Conservation (phyloP, 139 green algal genomes). For the Medakamo hakoo region DNA sequence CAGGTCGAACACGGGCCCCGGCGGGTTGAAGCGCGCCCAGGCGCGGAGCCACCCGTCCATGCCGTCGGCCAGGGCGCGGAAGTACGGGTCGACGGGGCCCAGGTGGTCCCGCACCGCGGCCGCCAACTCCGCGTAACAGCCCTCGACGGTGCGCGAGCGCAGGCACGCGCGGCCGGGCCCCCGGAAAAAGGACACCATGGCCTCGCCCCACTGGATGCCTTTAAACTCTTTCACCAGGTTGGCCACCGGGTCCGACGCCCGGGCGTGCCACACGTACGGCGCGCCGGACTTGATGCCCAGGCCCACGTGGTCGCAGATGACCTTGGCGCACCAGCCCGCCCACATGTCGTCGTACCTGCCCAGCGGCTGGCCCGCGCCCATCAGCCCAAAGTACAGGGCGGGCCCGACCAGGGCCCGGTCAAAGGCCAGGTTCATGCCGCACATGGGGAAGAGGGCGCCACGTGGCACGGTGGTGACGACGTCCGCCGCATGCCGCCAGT, state of each 20-base stretch:
- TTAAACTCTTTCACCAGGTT: background rate
- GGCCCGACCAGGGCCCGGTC: constrained; percentile 56
- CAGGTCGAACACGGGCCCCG: no score
- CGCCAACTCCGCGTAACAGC: background rate
- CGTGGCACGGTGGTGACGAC: constrained; percentile 29
- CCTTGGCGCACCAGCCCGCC: constrained; percentile 76
- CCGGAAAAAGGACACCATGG: background rate
- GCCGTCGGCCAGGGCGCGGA: constrained; percentile 3
- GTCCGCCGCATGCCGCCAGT: constrained; percentile 27
- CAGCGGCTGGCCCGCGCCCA: constrained; percentile 67
- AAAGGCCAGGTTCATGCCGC: constrained; percentile 72
- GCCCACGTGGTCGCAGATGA: constrained; percentile 5
- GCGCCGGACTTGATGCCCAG: background rate
- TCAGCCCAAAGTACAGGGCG: constrained; percentile 74
- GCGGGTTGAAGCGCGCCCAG: constrained; percentile 3
- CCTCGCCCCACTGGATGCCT: background rate
- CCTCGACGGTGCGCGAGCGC: no score
- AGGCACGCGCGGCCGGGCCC: no score
- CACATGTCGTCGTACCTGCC: constrained; percentile 81
- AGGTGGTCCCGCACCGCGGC: constrained; percentile 48
- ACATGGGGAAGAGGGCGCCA: constrained; percentile 68
- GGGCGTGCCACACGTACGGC: background rate
- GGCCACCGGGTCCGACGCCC: background rate
- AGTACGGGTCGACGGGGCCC: constrained; percentile 18
- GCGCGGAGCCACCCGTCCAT: constrained; percentile 12